phyloP scores from a whole-genome alignment of 176 grass and related monocot species.

The Triticum urartu region DNA sequence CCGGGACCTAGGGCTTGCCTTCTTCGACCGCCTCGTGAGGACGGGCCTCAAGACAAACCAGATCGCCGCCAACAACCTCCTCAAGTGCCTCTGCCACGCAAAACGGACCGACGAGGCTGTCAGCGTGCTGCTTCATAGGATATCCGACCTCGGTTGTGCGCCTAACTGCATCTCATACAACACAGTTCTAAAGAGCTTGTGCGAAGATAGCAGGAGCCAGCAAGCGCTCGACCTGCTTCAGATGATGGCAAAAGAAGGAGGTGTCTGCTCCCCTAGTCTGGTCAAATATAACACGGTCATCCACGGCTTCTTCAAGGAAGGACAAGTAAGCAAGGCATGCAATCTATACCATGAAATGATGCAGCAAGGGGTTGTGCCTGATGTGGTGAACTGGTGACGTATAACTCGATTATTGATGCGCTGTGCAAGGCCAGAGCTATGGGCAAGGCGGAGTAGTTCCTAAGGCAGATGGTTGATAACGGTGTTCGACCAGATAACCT shows the following conservation, averaged over 20 bases:
- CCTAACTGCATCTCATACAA: neutral
- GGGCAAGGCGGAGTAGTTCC: too few species aligned
- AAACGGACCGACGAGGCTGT: neutral
- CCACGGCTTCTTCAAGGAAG: too few species aligned
- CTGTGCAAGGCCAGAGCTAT: too few species aligned
- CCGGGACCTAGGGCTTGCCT: neutral
- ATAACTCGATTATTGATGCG: too few species aligned
- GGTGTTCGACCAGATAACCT: too few species aligned
- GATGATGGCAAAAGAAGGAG: neutral
- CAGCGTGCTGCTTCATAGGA: conserved; percentile 12
- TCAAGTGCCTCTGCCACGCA: conserved; percentile 30
- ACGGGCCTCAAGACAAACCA: neutral
- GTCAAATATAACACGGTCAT: too few species aligned
- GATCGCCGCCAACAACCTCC: neutral
- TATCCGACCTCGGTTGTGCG: conserved; percentile 22
- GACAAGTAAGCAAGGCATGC: too few species aligned
- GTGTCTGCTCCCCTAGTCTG: too few species aligned
- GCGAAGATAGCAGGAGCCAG: neutral
- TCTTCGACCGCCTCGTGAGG: neutral
- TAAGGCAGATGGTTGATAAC: too few species aligned
- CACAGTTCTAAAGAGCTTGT: conserved; percentile 15
- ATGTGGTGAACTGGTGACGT: too few species aligned
- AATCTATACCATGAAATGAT: too few species aligned
- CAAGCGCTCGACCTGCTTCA: conserved; percentile 14
- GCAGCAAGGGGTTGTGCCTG: too few species aligned